Evolutionary conservation across 2,329 filamentous ascomycete species (phyloP).

Genomic region (Blastomyces percursus): DNA sequence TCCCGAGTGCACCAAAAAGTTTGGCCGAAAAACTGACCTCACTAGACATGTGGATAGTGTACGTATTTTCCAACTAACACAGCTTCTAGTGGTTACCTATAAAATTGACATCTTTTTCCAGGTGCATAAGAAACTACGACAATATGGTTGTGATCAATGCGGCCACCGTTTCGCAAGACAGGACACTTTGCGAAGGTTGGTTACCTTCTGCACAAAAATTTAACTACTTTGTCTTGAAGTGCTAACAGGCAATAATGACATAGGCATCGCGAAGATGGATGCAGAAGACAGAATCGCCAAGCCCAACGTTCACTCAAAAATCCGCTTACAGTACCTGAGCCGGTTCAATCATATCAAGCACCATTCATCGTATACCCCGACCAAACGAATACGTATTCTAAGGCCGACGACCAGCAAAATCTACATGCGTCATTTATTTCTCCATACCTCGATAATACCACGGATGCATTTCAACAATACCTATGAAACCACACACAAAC

Average conservation of each 20-base stretch:
- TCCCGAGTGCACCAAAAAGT: constrained; percentile 58
- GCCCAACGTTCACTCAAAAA: neutral
- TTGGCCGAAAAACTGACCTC: constrained; percentile 74
- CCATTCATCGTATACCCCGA: neutral
- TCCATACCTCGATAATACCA: constrained; percentile 4
- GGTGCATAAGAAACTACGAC: constrained; percentile 64
- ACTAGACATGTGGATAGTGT: constrained; percentile 45
- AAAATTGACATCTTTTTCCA: constrained; percentile 40
- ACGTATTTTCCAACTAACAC: constrained; percentile 28
- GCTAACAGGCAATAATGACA: constrained; percentile 1
- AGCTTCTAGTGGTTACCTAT: neutral
- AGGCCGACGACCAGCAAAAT: constrained; percentile 1
- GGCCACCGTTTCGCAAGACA: constrained; percentile 63
- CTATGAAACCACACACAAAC: neutral
- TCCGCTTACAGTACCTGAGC: neutral
- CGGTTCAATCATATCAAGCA: neutral
- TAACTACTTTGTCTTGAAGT: neutral
- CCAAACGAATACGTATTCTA: neutral
- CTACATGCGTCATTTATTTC: neutral
- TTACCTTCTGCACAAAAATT: constrained; percentile 14
- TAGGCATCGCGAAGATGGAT: constrained; percentile 16
- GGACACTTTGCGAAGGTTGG: constrained; percentile 68
- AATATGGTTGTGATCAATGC: constrained; percentile 61
- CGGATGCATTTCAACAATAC: constrained; percentile 1
- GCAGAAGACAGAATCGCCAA: constrained; percentile 11